Conservation (phyloP, 306 rosid genomes). For the Bauhinia variegata region DNA sequence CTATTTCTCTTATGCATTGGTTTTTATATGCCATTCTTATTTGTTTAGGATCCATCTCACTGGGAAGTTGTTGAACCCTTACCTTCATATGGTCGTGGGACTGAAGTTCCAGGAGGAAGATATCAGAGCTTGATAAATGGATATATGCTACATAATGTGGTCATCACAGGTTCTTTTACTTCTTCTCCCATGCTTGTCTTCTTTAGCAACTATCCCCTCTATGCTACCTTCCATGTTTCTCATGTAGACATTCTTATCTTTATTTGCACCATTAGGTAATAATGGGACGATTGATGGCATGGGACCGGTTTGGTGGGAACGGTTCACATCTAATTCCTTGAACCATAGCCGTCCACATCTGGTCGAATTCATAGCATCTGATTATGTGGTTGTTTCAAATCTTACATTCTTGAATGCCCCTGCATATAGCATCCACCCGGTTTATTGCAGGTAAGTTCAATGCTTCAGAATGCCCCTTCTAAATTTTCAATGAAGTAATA, state of each 20-base stretch:
- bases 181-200: not conserved
- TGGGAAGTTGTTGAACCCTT: conserved; percentile 85
- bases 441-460: conserved; percentile 83
- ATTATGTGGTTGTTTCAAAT: conserved; percentile 81
- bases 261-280: conserved; percentile 59
- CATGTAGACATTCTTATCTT: conserved; percentile 32
- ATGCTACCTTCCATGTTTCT: conserved; percentile 14
- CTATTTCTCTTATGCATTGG: conserved; percentile 2
- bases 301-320: conserved; percentile 96
- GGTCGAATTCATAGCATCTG: conserved; percentile 69
- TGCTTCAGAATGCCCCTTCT: conserved; percentile 35
- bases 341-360: conserved; percentile 95
- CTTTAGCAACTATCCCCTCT: not conserved
- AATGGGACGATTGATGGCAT: conserved; percentile 90
- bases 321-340: conserved; percentile 68
- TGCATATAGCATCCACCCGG: conserved; percentile 86
- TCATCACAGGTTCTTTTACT: conserved; percentile 74
- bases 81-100: conserved; percentile 93
- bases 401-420: conserved; percentile 91
- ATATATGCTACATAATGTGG: conserved; percentile 78
- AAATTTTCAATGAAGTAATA: conserved; percentile 10
- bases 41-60: conserved; percentile 72
- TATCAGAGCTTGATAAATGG: conserved; percentile 89
- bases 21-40: conserved; percentile 17
- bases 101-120: conserved; percentile 82